Base-by-base conservation (phyloP, 805 yeast species). In the Hanseniaspora vineae region DNA sequence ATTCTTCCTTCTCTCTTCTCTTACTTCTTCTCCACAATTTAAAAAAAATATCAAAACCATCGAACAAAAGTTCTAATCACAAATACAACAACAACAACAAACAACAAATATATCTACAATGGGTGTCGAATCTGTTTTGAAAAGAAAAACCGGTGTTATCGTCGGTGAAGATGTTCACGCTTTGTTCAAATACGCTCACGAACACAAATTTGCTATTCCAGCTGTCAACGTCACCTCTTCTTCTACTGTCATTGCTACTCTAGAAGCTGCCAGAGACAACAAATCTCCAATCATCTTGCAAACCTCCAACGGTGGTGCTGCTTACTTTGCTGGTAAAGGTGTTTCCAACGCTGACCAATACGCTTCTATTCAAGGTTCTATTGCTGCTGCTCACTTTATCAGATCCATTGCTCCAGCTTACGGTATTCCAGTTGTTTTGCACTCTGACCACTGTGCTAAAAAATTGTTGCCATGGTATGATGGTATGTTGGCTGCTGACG, bases 261-360 rank as follows among this genome's bases (percentile, higher is more conserved):
- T 92, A 62, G 95, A 92, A 72, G 96, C 97, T 55, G 96, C 97
- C 52, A 86, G 95, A 71, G 97, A 92, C 71, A 77, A 74, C 73
- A 78, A 83, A 59, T 79, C 96, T 53, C 98, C 98, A 74, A 88
- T 92, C 72, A 86, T 92, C 68, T 74, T 92, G 66, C 98, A 92
- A 75, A 80, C 90, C 59, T 90, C 97, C 52, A 88, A 92, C 71
- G 98, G 98, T 76, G 98, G 98, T 77, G 95, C 98, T 59, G 97
- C 97, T 55, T 92, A 80, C 86, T 92, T 92, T 68, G 98, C 98
- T 56, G 98, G 98, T 75, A 92, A 92, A 81, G 98, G 97, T 75
- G 88, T 92, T 59, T 76, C 78, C 68, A 92, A 92, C 84, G 76
- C 76, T 62, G 82, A 86, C 76, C 97, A 92, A 76, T 73, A 74